Evolutionary conservation across 192 early-diverging fungal genomes (phyloP).

Genomic region (Umbelopsis isabellina): DNA sequence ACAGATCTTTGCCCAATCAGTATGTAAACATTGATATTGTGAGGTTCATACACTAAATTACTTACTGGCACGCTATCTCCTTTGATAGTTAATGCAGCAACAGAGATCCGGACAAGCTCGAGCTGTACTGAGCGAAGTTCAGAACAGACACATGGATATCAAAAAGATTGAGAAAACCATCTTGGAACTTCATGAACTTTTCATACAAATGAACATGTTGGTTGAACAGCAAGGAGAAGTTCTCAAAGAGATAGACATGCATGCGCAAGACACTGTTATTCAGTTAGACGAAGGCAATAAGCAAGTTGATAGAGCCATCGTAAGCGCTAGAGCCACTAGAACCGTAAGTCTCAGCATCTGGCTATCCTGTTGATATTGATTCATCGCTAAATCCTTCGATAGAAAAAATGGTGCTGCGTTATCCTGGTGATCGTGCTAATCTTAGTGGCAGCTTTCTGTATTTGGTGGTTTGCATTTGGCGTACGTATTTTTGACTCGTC

Average conservation of each 20-base stretch:
- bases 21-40: slow-evolving; percentile 28
- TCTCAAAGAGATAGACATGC: slow-evolving; percentile 70
- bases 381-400: not conserved
- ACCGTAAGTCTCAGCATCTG: slow-evolving; percentile 24
- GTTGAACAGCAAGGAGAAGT: slow-evolving; percentile 76
- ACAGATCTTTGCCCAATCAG: slow-evolving; percentile 84
- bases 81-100: slow-evolving; percentile 65
- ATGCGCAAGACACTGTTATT: slow-evolving; percentile 61
- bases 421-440: slow-evolving; percentile 36
- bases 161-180: slow-evolving; percentile 88
- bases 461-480: slow-evolving; percentile 43
- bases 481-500: not conserved
- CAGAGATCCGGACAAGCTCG: slow-evolving; percentile 82
- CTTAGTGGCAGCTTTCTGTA: slow-evolving; percentile 30
- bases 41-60: not conserved
- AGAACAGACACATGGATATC: slow-evolving; percentile 84
- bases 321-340: slow-evolving; percentile 45
- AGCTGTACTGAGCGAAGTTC: slow-evolving; percentile 79
- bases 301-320: slow-evolving; percentile 61
- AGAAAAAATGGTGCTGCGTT: slow-evolving; percentile 46
- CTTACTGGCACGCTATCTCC: not conserved
- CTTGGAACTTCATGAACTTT: slow-evolving; percentile 87
- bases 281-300: slow-evolving; percentile 70
- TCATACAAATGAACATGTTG: slow-evolving; percentile 86
- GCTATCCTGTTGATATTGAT: not conserved